Evolutionary conservation across 495 filamentous ascomycete genomes (phyloP).

Genomic region (Aspergillus bertholletiae): DNA sequence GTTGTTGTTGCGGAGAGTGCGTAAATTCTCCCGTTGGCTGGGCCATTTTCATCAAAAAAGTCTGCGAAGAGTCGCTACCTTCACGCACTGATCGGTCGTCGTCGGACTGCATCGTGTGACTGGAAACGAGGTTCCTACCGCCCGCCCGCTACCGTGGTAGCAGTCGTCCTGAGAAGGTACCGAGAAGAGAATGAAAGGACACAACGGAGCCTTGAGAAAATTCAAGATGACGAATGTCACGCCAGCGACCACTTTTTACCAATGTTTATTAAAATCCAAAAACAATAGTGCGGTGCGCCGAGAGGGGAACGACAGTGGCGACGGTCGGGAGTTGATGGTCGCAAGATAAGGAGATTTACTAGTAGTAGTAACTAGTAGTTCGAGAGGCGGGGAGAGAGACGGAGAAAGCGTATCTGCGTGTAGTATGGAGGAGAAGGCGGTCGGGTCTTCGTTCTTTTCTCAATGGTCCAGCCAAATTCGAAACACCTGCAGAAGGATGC

Average conservation of each 20-base stretch:
- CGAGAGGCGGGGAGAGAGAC: neutral
- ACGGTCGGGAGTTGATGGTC: too few relatives aligned
- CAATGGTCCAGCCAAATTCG: neutral
- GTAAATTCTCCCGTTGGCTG: neutral
- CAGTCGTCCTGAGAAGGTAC: neutral
- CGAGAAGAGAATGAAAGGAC: neutral
- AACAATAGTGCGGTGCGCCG: too few relatives aligned
- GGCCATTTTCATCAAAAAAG: constrained; percentile 3
- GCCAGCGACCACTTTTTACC: too few relatives aligned
- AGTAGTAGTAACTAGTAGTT: too few relatives aligned
- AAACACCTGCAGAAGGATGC: neutral
- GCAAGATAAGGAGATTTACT: too few relatives aligned
- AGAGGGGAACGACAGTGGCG: too few relatives aligned
- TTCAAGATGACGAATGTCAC: too few relatives aligned
- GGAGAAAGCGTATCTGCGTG: neutral
- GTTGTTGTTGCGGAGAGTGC: constrained; percentile 2
- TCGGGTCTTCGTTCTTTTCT: too few relatives aligned
- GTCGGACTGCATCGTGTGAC: neutral
- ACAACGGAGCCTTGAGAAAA: too few relatives aligned
- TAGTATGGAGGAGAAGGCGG: too few relatives aligned
- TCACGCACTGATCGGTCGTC: neutral
- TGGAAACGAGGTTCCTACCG: neutral
- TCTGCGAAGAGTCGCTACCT: neutral
- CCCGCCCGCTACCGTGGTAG: neutral
- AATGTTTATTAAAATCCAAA: too few relatives aligned